These are phyloP conservation scores for Dioscorea zingiberensis DNA, from an alignment of 106 monocot species.

Conservation along the genomic window DNA sequence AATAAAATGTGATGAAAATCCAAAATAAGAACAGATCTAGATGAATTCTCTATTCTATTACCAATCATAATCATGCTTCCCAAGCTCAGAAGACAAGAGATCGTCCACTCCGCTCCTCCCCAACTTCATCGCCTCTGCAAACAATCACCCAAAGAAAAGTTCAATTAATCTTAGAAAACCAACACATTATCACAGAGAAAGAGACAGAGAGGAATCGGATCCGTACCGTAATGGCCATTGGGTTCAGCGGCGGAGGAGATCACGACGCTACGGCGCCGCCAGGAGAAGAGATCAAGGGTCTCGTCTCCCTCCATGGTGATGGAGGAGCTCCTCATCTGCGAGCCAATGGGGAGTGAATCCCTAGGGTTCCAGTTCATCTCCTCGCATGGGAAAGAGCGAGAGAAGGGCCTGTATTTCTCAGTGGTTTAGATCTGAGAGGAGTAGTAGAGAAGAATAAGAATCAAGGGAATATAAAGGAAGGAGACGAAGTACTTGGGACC, in stretches of 20 bases:
- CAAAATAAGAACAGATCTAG: no score
- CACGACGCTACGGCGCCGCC: not conserved
- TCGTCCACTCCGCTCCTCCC: conserved; percentile 17
- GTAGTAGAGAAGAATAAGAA: no score
- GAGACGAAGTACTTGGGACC: no score
- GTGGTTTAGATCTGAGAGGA: no score
- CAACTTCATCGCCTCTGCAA: not conserved
- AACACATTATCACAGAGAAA: no score
- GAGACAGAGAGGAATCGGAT: not conserved
- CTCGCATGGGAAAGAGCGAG: no score
- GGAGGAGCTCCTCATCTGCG: no score
- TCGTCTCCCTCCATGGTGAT: not conserved
- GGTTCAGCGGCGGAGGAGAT: conserved; percentile 6
- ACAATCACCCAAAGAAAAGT: not conserved
- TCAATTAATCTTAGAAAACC: no score
- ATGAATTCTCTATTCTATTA: no score
- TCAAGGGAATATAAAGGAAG: no score
- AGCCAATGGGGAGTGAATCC: not conserved
- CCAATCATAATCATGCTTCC: conserved; percentile 33
- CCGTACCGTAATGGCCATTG: not conserved
- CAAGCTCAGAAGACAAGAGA: conserved; percentile 16
- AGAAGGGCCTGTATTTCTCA: no score
- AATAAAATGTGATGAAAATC: no score
- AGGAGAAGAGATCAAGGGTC: conserved; percentile 17
- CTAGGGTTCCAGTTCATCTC: conserved; percentile 10